These are phyloP conservation scores for Suhomyces choctaworum DNA, from an alignment of 1,139 yeast genomes.

Conservation along the genomic window DNA sequence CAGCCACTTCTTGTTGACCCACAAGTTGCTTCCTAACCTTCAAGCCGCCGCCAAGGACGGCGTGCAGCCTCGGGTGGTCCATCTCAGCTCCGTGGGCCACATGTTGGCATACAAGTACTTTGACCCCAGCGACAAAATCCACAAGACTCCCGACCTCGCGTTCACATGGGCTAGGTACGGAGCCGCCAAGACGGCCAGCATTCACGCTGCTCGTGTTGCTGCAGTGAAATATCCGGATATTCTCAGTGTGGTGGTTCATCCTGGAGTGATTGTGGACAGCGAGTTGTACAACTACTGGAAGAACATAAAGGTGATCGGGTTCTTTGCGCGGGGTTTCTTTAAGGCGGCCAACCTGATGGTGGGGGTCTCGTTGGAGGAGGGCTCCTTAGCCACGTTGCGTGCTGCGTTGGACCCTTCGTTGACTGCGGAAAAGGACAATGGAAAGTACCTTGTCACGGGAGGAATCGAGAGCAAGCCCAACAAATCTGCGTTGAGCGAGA, in stretches of 20 bases:
- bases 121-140: slow-evolving; percentile 27
- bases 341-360: slow-evolving; percentile 17
- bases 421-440: slow-evolving; percentile 29
- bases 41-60: slow-evolving; percentile 22
- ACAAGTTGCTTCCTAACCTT: slow-evolving; percentile 31
- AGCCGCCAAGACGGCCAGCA: slow-evolving; percentile 34
- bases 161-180: slow-evolving; percentile 41
- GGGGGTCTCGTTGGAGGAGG: slow-evolving; percentile 39
- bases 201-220: slow-evolving; percentile 32
- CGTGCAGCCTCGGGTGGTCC: slow-evolving; percentile 33
- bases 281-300: slow-evolving; percentile 36
- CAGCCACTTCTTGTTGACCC: slow-evolving; percentile 36
- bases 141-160: slow-evolving; percentile 25
- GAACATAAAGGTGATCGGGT: slow-evolving; percentile 28
- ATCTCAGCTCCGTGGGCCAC: slow-evolving; percentile 39
- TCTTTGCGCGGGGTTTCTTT: slow-evolving; percentile 19
- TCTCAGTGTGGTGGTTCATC: slow-evolving; percentile 38
- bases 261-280: slow-evolving; percentile 42
- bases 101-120: slow-evolving; percentile 24
- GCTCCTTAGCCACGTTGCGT: slow-evolving; percentile 35
- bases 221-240: slow-evolving; percentile 34
- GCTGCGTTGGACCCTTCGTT: slow-evolving; percentile 36
- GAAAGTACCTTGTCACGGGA: slow-evolving; percentile 37
- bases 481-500: slow-evolving; percentile 24
- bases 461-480: slow-evolving; percentile 31